Percentiles rank a stretch among this genome's conserved stretches.
Evolutionary conservation across 1,139 yeast genomes (phyloP).

Genomic region (Scheffersomyces illinoinensis): DNA sequence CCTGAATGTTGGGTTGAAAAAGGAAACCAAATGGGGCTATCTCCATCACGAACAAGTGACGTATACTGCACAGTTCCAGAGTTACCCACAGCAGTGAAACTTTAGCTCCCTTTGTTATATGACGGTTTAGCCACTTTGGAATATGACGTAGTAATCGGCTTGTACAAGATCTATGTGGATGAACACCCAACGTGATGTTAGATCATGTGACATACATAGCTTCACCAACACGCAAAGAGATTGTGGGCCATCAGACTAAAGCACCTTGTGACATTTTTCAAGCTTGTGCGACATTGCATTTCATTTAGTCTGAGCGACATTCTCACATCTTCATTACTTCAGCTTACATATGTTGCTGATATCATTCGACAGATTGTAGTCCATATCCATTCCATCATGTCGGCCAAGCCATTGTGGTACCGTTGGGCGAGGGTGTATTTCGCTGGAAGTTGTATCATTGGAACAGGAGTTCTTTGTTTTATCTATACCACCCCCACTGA

Average conservation of each 20-base stretch:
- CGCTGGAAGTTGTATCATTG: slow-evolving; percentile 62
- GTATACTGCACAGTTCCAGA: not conserved
- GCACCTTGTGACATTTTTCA: not conserved
- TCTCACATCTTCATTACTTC: not conserved
- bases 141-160: not conserved
- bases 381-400: slow-evolving; percentile 6
- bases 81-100: not conserved
- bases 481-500: slow-evolving; percentile 82
- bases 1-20: not conserved
- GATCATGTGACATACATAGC: not conserved
- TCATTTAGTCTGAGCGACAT: not conserved
- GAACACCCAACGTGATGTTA: not conserved
- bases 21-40: not conserved
- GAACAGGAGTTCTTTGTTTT: slow-evolving; percentile 64
- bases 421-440: slow-evolving; percentile 63
- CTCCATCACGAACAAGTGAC: not conserved
- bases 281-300: not conserved
- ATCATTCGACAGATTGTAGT: not conserved
- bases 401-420: slow-evolving; percentile 45
- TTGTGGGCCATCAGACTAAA: no score
- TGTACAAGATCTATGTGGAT: not conserved
- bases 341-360: not conserved
- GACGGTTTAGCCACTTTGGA: not conserved
- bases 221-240: no score
- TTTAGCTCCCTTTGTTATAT: not conserved